Percentiles rank a stretch among this genome's conserved stretches.
Evolutionary conservation across 2,329 filamentous ascomycete genomes (phyloP).

Genomic region (Phialocephala subalpina): DNA sequence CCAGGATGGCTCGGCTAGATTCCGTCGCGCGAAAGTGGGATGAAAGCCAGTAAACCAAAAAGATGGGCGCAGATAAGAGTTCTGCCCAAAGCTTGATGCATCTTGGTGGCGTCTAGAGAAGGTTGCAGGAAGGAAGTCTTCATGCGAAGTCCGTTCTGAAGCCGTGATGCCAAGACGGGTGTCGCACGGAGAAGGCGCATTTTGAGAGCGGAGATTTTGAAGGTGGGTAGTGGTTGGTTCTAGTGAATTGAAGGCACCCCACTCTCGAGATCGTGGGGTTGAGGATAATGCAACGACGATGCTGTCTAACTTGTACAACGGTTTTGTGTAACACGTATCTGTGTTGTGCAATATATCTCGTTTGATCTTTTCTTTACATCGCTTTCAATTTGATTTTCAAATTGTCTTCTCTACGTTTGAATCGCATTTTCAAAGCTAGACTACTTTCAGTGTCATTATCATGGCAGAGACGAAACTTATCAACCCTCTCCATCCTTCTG

Average conservation of each 20-base stretch:
- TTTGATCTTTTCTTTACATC: too few species aligned
- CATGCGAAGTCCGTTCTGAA: background rate
- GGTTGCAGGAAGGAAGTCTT: background rate
- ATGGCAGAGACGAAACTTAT: conserved; percentile 31
- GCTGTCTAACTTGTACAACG: too few species aligned
- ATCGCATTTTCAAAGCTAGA: background rate
- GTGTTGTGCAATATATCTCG: too few species aligned
- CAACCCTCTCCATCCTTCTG: conserved; percentile 31
- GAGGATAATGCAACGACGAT: too few species aligned
- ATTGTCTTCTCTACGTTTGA: background rate
- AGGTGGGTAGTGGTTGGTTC: background rate
- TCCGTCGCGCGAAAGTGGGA: background rate
- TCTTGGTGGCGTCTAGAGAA: background rate
- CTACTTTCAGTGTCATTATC: conserved; percentile 9
- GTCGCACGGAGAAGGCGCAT: background rate
- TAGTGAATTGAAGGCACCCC: background rate
- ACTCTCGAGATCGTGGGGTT: background rate
- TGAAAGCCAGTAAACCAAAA: background rate
- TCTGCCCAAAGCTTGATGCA: background rate
- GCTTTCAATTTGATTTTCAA: background rate
- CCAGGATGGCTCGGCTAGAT: conserved; percentile 7
- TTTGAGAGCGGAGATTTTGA: background rate
- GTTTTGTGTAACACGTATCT: too few species aligned
- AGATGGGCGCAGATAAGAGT: background rate
- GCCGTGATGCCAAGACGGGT: conserved; percentile 1